These are phyloP conservation scores for Ampelocalamus luodianensis DNA, from an alignment of 176 grass and related monocot species.

Conservation along the genomic window DNA sequence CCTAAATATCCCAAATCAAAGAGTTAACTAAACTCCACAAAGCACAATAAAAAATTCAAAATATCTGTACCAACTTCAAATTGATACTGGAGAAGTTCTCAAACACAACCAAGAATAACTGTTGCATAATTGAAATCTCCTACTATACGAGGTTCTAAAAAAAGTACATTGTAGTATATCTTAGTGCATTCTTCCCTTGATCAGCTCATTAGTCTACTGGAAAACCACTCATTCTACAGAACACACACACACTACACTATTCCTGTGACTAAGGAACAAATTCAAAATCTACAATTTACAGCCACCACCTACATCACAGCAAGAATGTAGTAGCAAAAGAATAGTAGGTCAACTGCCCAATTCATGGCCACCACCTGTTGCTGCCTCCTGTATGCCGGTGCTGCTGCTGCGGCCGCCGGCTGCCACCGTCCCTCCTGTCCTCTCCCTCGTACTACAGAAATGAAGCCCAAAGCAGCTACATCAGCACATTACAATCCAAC, in stretches of 20 bases:
- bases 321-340: background rate
- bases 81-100: slow-evolving; percentile 4
- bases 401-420: slow-evolving; percentile 9
- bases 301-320: background rate
- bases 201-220: background rate
- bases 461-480: background rate
- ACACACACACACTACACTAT: background rate
- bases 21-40: slow-evolving; percentile 14
- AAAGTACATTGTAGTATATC: background rate
- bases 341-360: slow-evolving; percentile 1
- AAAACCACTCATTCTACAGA: background rate
- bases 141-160: background rate
- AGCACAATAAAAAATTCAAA: background rate
- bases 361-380: slow-evolving; percentile 30
- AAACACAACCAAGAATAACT: slow-evolving; percentile 30
- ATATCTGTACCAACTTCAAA: background rate
- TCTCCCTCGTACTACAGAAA: slow-evolving; percentile 36
- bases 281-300: background rate
- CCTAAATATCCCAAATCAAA: slow-evolving; percentile 51
- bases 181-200: background rate
- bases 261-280: background rate
- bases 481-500: slow-evolving; percentile 13
- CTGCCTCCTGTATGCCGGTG: slow-evolving; percentile 38
- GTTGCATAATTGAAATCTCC: background rate
- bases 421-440: slow-evolving; percentile 1